phyloP scores from a whole-genome alignment of 164 flowering plant genomes.

The Vitis riparia region DNA sequence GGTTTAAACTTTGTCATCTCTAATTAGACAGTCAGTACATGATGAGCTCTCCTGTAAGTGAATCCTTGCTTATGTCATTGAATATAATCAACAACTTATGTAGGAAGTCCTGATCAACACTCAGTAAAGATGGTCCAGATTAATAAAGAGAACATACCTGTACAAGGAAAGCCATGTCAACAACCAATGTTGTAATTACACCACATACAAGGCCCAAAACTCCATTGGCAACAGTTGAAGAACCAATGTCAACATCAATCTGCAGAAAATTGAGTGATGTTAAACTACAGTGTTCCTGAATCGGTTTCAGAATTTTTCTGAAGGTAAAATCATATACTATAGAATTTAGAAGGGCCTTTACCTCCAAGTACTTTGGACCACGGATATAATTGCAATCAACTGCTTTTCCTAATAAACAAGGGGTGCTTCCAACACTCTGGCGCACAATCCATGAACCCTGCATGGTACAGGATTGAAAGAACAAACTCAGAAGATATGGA shows the following conservation, averaged over 20 bases:
- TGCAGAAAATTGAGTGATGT: constrained; percentile 32
- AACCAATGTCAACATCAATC: constrained; percentile 99
- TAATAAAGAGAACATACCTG: constrained; percentile 53
- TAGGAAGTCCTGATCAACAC: too few species aligned
- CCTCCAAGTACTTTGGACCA: constrained; percentile 87
- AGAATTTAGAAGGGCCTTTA: constrained; percentile 25
- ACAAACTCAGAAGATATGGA: neutral
- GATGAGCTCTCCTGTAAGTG: too few species aligned
- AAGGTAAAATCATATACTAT: neutral
- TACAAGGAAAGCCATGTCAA: constrained; percentile 98
- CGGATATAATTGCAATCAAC: constrained; percentile 98
- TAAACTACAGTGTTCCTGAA: neutral
- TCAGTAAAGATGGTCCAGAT: too few species aligned
- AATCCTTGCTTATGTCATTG: too few species aligned
- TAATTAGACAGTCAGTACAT: too few species aligned
- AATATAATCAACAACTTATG: too few species aligned
- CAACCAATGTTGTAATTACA: constrained; percentile 90
- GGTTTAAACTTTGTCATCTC: too few species aligned
- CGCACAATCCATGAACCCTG: constrained; percentile 99
- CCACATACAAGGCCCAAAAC: constrained; percentile 97
- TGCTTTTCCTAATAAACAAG: constrained; percentile 94
- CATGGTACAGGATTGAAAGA: constrained; percentile 11
- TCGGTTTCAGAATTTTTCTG: too few species aligned
- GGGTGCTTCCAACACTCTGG: constrained; percentile 99
- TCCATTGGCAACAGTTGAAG: constrained; percentile 99